Evolutionary conservation across 225 moss, liverwort and hornwort genomes (phyloP), one percentile per base, ranked within the genome.

Genomic region (Asterella californica): DNA sequence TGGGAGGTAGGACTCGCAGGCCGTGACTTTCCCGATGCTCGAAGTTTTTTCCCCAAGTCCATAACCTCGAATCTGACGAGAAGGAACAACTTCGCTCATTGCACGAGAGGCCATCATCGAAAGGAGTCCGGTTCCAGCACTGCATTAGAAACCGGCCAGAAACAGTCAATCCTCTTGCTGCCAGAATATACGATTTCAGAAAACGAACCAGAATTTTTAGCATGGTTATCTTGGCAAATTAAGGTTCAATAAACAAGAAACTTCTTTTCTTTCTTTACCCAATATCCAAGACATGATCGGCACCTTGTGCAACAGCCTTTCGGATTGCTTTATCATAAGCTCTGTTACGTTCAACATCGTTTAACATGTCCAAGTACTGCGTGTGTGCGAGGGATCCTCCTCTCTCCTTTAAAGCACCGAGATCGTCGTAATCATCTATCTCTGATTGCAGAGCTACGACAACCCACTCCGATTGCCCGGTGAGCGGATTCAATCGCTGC

Each of bases 41-140:
- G 49, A 24, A n/a, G 72, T 34, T 33, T 32, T 65, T 64, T 79
- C 84, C 61, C 29, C 10, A 45, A 59, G 60, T 0, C 19, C 68
- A 36, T 68, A 27, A 37, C 19, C 12, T 7, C 55, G 52, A 62
- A 57, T 38, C 27, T 69, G 72, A 47, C 38, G 32, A 24, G 76
- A 73, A 29, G 21, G 69, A 30, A 6, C 24, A 32, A 18, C 38
- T 29, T 88, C 83, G 68, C 72, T 72, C 83, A 94, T 88, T 18
- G 92, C 86, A 34, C 88, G 90, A 85, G 88, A 91, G 32, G 92
- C 94, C 96, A 96, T 87, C 96, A 96, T 93, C 4, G 96, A 94
- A 12, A 96, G 86, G 53, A 96, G 89, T 18, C 96, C 94, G 27
- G 96, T 93, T 60, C 94, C 96, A 59, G 94, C 90, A 78, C 96